phyloP scores from a whole-genome alignment of 352 stramenopile species.

The Phytopythium ostracodes region DNA sequence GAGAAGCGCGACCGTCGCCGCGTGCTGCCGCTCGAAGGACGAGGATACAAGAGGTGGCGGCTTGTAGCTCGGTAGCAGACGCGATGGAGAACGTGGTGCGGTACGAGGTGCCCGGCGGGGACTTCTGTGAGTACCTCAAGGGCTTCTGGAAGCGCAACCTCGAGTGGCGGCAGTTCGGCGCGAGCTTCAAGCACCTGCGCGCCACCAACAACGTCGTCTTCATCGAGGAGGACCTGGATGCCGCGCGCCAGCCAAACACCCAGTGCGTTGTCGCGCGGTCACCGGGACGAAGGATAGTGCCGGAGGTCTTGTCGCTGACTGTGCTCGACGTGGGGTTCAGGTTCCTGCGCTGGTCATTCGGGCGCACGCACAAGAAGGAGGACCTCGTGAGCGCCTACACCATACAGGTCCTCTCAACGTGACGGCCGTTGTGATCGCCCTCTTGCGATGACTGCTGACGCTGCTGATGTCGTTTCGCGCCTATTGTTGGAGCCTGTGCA shows the following conservation, averaged over 20 bases:
- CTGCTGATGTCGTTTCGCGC: neutral
- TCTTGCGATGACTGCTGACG: constrained; percentile 1
- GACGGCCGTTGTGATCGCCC: too few species aligned
- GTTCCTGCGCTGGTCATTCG: constrained; percentile 82
- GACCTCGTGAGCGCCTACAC: constrained; percentile 75
- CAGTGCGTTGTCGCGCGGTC: constrained; percentile 34
- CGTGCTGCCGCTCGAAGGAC: neutral
- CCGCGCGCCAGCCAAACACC: constrained; percentile 67
- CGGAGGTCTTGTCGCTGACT: neutral
- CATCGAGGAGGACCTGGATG: constrained; percentile 71
- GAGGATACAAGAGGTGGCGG: neutral
- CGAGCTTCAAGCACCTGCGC: constrained; percentile 72
- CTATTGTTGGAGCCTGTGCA: constrained; percentile 12
- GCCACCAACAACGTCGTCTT: constrained; percentile 80
- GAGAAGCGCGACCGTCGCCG: too few species aligned
- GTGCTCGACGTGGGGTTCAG: constrained; percentile 11
- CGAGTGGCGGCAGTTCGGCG: constrained; percentile 74
- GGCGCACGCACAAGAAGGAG: constrained; percentile 60
- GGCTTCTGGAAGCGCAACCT: constrained; percentile 83
- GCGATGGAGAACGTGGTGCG: constrained; percentile 24
- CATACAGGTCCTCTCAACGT: constrained; percentile 79
- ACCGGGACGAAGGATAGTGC: neutral
- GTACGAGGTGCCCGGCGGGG: constrained; percentile 56
- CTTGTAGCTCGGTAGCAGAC: neutral
- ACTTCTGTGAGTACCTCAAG: constrained; percentile 70